These are phyloP conservation scores for Cyamopsis tetragonoloba DNA, from an alignment of 306 rosid species.

Conservation along the genomic window DNA sequence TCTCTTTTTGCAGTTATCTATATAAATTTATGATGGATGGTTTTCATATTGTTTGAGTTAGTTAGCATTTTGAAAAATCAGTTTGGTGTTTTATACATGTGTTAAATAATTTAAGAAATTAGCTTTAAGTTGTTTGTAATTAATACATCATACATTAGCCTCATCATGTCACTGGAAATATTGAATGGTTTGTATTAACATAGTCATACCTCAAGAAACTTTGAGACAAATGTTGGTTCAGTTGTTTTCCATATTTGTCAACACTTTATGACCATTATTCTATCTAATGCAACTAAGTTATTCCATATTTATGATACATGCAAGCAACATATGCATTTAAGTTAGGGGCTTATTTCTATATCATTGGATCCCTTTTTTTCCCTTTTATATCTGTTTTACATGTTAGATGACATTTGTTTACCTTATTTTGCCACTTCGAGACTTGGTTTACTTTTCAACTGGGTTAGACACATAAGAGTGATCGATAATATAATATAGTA, in stretches of 20 bases:
- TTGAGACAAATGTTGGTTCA: background rate
- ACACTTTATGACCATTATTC: background rate
- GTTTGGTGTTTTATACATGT: background rate
- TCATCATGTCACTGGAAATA: background rate
- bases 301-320: background rate
- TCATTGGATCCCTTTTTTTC: background rate
- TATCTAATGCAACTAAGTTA: background rate
- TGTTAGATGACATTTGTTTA: background rate
- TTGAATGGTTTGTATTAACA: background rate
- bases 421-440: background rate
- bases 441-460: background rate
- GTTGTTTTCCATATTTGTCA: background rate
- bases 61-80: background rate
- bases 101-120: background rate
- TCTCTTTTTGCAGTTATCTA: slow-evolving; percentile 1
- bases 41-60: background rate
- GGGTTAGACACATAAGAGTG: background rate
- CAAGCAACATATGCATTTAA: background rate
- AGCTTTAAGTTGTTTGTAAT: slow-evolving; percentile 4
- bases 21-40: background rate
- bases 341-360: background rate
- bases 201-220: background rate
- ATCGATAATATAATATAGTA: background rate
- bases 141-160: background rate
- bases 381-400: background rate